Percentiles rank a stretch among this genome's conserved stretches.
Evolutionary conservation across 2,329 filamentous ascomycete species (phyloP).

Genomic region (Arthrobotrys iridis): DNA sequence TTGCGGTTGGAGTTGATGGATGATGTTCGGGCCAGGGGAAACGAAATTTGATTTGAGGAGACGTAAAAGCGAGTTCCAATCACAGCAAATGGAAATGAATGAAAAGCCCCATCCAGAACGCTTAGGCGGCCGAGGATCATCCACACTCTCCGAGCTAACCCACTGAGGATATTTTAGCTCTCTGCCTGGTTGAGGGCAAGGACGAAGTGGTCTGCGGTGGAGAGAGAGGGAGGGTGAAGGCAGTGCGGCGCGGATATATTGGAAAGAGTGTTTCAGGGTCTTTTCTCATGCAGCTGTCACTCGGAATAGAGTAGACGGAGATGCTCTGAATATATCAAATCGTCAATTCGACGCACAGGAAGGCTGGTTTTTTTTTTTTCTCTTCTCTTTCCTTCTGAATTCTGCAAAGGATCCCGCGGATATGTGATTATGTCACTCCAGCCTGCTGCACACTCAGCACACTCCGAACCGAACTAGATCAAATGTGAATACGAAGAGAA

Average conservation of each 20-base stretch:
- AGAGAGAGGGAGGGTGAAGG: background rate
- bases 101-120: constrained; percentile 20
- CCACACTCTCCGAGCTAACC: constrained; percentile 21
- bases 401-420: background rate
- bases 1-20: constrained; percentile 2
- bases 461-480: background rate
- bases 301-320: constrained; percentile 33
- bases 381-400: too few species aligned
- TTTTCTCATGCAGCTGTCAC: constrained; percentile 39
- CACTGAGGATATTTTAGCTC: background rate
- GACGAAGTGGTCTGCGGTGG: background rate
- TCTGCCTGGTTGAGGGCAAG: background rate
- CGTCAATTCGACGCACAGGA: constrained; percentile 17
- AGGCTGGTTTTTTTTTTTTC: too few species aligned
- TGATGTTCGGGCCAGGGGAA: constrained; percentile 33
- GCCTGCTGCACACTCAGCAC: constrained; percentile 4
- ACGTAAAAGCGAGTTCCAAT: constrained; percentile 17
- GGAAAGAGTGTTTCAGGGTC: constrained; percentile 33
- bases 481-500: background rate
- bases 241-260: background rate
- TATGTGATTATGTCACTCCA: constrained; percentile 11
- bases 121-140: constrained; percentile 27
- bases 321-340: constrained; percentile 3
- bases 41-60: constrained; percentile 52
- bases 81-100: constrained; percentile 3